Base-by-base conservation (phyloP, 2,329 filamentous ascomycete genomes). In the Pseudogymnoascus sp. region DNA sequence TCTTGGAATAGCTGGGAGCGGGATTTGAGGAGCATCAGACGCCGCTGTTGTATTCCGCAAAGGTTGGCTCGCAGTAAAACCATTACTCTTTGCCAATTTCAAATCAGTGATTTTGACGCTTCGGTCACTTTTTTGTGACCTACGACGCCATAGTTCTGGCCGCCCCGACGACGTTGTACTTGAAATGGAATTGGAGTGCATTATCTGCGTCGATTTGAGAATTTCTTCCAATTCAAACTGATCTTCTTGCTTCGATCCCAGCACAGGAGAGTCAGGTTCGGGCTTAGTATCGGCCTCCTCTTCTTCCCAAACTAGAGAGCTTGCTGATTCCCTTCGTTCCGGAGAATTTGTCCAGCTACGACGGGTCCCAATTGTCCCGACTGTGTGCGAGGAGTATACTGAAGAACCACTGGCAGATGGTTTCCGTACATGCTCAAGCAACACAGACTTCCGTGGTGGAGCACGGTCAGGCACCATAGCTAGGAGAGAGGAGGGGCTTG, bases 71-170 rank as follows among this genome's bases (percentile, higher is more conserved):
- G 68, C 68, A 1, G 72, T 73, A 26, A 70, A 71, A 11, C 72
- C 71, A 68, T 74, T 73, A 63, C 68, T 70, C 44, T 68, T 67
- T 40, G 68, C 56, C 29, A 73, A 66, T 35, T 71, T 72, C 31
- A 74, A 65, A 26, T 72, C 68, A 10, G 69, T 50, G 63, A 73
- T 68, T 14, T 44, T 59, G 7, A 72, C 65, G 33, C 67, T 69
- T 26, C 64, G 69, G 6, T 71, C 69, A 26, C 68, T 68, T 42
- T 64, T 68, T n/a, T 64, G 63, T 13, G 70, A 71, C 59, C 72
- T 62, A 11, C 72, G 68, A 61, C 66, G 65, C 72, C 72, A 73
- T 26, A 73, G 64, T 47, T 73, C 70, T 7, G 69, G 66, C 40
- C 64, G 21, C n/a, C 50, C 50, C 3, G 50, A 56, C 10, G 50